Base-by-base conservation (phyloP, 768 basidiomycete species). In the Fibroporia radiculosa region DNA sequence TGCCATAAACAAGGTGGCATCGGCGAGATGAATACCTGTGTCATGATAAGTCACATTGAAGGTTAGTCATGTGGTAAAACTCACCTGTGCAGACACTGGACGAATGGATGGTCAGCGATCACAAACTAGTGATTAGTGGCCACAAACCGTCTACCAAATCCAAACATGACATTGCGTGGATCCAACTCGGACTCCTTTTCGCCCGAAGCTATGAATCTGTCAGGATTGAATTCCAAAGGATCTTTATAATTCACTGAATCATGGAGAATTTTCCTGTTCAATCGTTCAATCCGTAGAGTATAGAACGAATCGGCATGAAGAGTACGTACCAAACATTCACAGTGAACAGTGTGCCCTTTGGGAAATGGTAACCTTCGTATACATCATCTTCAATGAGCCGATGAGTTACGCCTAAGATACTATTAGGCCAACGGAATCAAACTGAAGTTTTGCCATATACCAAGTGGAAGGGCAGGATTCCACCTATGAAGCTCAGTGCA, bases 1-100 rank as follows among this genome's bases (percentile, higher is more conserved):
- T 55, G 64, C 66, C 19, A 72, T 11, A 13, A 56, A 62, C 3
- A 64, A 42, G 3, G 66, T 68, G 1, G 65, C 60, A 16, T 72
- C 67, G 4, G 68, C 73, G 31, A 77, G 53, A 36, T 68, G 44
- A 20, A 63, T 57, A 6, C 72, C 74, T 25, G 69, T 10, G n/a
- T 16, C 28, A 20, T 32, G 13, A 22, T n/a, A n/a, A n/a, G n/a
- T n/a, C n/a, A n/a, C n/a, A n/a, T n/a, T n/a, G n/a, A n/a, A n/a
- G n/a, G n/a, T n/a, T n/a, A n/a, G n/a, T n/a, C n/a, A n/a, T n/a
- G n/a, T n/a, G n/a, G n/a, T n/a, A n/a, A n/a, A n/a, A n/a, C n/a
- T n/a, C n/a, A n/a, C n/a, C n/a, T n/a, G n/a, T n/a, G n/a, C n/a
- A n/a, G n/a, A n/a, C n/a, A n/a, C n/a, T n/a, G n/a, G n/a, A n/a